Evolutionary conservation across 768 basidiomycete genomes (phyloP), one percentile per base, ranked within the genome.

Genomic region (Psilocybe cyanescens): DNA sequence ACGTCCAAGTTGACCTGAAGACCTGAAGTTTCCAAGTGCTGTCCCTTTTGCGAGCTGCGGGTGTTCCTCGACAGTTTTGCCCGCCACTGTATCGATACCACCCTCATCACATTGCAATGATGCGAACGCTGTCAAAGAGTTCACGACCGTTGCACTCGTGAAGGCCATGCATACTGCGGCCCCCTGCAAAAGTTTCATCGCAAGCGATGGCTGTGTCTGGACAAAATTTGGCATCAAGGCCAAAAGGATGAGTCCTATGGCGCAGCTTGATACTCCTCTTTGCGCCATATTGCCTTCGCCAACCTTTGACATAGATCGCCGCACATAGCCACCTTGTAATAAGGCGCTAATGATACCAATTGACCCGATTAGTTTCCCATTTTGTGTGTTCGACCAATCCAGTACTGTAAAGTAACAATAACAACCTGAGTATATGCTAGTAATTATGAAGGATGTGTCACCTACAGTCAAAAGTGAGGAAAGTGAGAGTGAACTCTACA

Each of bases 141-240:
- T 98, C 63, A 99, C 97, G 53, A 97, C 96, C 1, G 95, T 97
- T 4, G 97, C 96, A 62, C 90, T 92, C 4, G 97, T 97, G 78
- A 95, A 97, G 3, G 95, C 94, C 76, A 98, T 82, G 68, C 89
- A 92, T 4, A 91, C 81, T 0, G 94, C 92, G 5, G 92, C 90
- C n/a, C 75, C 80, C 69, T 86, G 86, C 14, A 91, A 76, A 16
- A 87, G 75, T 39, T 77, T 81, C 66, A 85, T 78, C 9, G 84
- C 83, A 30, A 85, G 46, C 16, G 71, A 72, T 30, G 79, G 75
- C 24, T 76, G 75, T 49, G 73, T 78, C 37, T 75, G 63, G 48
- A 80, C 78, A 57, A 85, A 82, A 28, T 71, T 79, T 8, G 95
- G 93, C 4, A 98, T 79, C 52, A 86, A 60, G 1, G 94, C 83